Evolutionary conservation across 2,329 filamentous ascomycete genomes (phyloP), one percentile per base, ranked within the genome.

Genomic region (Aspergillus luchuensis): DNA sequence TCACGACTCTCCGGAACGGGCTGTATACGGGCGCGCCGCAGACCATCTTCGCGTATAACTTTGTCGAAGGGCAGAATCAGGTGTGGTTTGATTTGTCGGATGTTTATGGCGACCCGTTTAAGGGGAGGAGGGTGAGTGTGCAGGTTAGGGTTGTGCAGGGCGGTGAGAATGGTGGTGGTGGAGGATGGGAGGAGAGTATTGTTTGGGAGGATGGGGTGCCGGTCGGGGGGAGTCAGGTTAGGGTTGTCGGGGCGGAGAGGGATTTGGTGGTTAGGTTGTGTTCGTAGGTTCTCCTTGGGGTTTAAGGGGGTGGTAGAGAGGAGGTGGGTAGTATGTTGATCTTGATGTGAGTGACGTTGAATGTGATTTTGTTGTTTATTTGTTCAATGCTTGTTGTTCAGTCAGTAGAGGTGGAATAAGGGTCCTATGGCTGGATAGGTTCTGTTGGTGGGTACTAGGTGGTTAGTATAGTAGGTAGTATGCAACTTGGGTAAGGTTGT

Each of bases 31-130:
- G 68, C 17, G 66, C 71, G 3, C 71, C 77, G 5, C 71, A 79
- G 67, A 77, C 76, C 3, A 70, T 78, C 21, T 80, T 79, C 58
- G 78, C 77, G 23, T 80, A 80, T 65, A 79, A 73, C 36, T 67
- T 79, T 19, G 65, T 72, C 15, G 53, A 52, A 0, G 36, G 59
- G 1, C 58, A 36, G 33, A 15, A 36, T 15, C 33, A 64, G 39
- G 70, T 80, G 51, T 79, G 76, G 69, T 81, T 80, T 61, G 78
- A 79, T 66, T 66, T 81, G 43, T 76, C 74, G 3, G 77, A 80
- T 71, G 76, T 80, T 17, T 76, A 78, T 67, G 79, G 79, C 8
- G 75, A 80, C 63, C 74, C 79, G 4, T 80, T 80, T 62, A 58
- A 59, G 8, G 74, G 74, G 11, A 53, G 66, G 11, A 36, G 52